These are phyloP conservation scores for Laburnicola sp. DNA, from an alignment of 2,329 filamentous ascomycete genomes.

Conservation along the genomic window DNA sequence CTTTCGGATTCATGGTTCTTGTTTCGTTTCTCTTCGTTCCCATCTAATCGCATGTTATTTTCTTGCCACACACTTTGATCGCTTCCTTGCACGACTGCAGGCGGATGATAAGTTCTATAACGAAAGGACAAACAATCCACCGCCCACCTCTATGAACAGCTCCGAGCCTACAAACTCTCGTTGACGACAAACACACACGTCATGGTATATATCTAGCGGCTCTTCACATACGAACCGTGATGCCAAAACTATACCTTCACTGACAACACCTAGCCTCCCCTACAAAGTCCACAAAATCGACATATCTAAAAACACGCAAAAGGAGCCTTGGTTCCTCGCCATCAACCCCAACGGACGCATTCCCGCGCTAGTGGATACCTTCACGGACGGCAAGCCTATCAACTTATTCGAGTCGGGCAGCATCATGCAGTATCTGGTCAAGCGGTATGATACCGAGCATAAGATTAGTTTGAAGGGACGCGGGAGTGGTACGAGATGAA, in stretches of 20 bases:
- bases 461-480: slow-evolving; percentile 74
- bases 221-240: no score
- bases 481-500: slow-evolving; percentile 78
- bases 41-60: neutral
- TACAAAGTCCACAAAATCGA: slow-evolving; percentile 75
- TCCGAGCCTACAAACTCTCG: no score
- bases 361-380: slow-evolving; percentile 78
- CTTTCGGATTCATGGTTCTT: neutral
- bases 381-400: slow-evolving; percentile 72
- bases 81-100: no score
- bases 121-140: no score
- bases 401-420: slow-evolving; percentile 80
- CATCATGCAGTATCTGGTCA: slow-evolving; percentile 82
- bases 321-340: slow-evolving; percentile 82
- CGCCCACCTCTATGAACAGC: no score
- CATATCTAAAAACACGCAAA: slow-evolving; percentile 76
- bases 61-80: no score
- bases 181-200: no score
- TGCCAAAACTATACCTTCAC: neutral
- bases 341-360: slow-evolving; percentile 96
- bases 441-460: slow-evolving; percentile 78
- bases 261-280: slow-evolving; percentile 53
- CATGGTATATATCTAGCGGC: no score
- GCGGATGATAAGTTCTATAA: no score
- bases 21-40: neutral